phyloP scores from a whole-genome alignment of 116 monocot species.

The Iris pallida region DNA sequence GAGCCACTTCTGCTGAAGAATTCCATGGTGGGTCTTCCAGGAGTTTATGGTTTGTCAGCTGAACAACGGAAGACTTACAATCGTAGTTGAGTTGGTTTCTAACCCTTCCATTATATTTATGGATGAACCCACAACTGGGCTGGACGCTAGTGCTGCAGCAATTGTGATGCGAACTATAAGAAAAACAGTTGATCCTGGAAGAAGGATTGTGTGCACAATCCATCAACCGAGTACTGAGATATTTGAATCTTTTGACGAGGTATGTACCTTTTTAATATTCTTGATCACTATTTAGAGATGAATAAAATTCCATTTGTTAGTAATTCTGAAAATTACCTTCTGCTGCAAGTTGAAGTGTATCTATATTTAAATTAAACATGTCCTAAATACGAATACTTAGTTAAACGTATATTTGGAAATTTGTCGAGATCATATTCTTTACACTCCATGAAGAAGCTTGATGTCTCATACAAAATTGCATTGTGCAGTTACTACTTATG shows the following conservation, averaged over 20 bases:
- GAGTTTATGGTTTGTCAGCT: conserved; percentile 50
- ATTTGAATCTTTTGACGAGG: conserved; percentile 90
- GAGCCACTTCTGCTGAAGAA: conserved; percentile 52
- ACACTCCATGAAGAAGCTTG: too few relatives aligned
- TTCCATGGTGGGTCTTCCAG: conserved; percentile 68
- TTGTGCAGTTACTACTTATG: conserved; percentile 57
- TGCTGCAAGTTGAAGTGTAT: too few relatives aligned
- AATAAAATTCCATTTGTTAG: too few relatives aligned
- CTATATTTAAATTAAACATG: too few relatives aligned
- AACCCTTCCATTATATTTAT: conserved; percentile 79
- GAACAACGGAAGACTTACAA: conserved; percentile 72
- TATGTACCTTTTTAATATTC: conserved; percentile 4
- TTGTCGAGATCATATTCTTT: too few relatives aligned
- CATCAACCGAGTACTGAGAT: conserved; percentile 82
- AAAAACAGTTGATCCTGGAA: conserved; percentile 73
- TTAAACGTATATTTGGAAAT: too few relatives aligned
- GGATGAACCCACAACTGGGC: conserved; percentile 81
- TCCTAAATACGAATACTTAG: too few relatives aligned
- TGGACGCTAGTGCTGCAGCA: conserved; percentile 78
- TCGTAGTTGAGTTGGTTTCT: conserved; percentile 14
- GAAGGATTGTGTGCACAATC: conserved; percentile 75
- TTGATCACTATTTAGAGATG: too few relatives aligned
- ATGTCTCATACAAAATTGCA: background rate
- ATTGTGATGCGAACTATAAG: conserved; percentile 79
- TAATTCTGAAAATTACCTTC: too few relatives aligned